A percentile compares a stretch with the other conserved stretches of the same genome.
Evolutionary conservation across 2,329 filamentous ascomycete species (phyloP).

Genomic region (Pyrenochaeta sp.): DNA sequence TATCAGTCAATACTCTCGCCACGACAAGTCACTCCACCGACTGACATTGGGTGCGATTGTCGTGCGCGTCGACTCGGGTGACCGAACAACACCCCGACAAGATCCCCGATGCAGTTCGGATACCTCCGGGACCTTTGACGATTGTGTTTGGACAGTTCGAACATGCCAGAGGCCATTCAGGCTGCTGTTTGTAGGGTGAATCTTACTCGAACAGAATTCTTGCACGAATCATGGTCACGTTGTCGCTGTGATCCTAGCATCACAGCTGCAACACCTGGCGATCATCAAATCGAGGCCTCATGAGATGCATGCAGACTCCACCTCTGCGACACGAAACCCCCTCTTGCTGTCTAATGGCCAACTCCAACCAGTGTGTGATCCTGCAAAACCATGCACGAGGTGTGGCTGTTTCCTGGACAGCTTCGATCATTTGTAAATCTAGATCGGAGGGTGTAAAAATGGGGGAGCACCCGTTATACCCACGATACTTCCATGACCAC

Average conservation of each 20-base stretch:
- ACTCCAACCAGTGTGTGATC: not conserved
- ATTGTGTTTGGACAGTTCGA: not conserved
- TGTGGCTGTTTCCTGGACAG: not conserved
- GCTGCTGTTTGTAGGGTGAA: not conserved
- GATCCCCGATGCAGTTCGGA: not conserved
- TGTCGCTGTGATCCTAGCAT: conserved; percentile 8
- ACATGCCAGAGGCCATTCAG: not conserved
- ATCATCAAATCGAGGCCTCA: conserved; percentile 12
- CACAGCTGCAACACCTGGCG: conserved; percentile 5
- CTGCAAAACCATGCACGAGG: not conserved
- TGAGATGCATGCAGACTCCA: conserved; percentile 15
- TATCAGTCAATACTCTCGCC: conserved; percentile 2
- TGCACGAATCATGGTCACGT: not conserved
- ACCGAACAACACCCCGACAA: not conserved
- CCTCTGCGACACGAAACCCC: conserved; percentile 6
- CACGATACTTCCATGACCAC: not conserved
- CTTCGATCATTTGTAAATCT: not conserved
- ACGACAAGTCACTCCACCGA: conserved; percentile 3
- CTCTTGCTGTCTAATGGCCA: conserved; percentile 2
- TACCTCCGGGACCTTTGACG: not conserved
- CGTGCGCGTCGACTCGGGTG: not conserved
- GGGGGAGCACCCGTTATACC: not conserved
- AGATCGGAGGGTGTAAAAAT: not conserved
- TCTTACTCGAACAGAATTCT: not conserved
- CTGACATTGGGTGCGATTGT: not conserved